Evolutionary conservation across 2,329 filamentous ascomycete species (phyloP), one percentile per base, ranked within the genome.

Genomic region (Fusarium drepaniforme): DNA sequence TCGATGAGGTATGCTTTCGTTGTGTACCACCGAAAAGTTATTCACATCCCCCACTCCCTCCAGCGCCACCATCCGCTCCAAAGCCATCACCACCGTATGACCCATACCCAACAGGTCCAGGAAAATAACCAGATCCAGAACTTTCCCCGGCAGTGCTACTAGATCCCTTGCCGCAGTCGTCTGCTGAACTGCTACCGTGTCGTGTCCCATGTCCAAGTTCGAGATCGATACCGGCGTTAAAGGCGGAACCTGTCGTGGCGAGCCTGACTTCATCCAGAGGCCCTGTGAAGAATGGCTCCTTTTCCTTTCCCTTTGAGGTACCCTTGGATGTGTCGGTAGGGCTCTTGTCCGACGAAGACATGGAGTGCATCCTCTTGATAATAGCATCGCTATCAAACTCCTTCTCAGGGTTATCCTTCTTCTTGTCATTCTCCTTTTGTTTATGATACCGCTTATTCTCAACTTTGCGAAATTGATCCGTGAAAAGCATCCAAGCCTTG

Each of bases 391-490:
- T 63, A 13, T 77, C 44, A 12, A 64, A 56, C 18, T 37, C 15
- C 4, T 11, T 46, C 2, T n/a, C 58, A 4, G 75, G 35, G 12
- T 35, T 13, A 13, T 61, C 15, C 1, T 38, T 53, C 30, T 4
- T 30, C 49, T 8, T 40, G 11, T 18, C 13, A 16, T 15, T 25
- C 13, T 46, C 56, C 37, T 46, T 59, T 21, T 66, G 46, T 42
- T 56, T 62, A 3, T 37, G 18, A 23, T 38, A 38, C 5, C 46
- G 60, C 46, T 68, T 60, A 40, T 78, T 68, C 11, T 56, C 57
- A 11, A 44, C n/a, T 3, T 38, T 56, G n/a, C 74, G 74, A 33
- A 77, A 78, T 18, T 70, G 35, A 9, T 77, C 69, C 9, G 74
- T 51, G 38, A 70, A 64, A n/a, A 33, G 56, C 33, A 62, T 37